phyloP scores from a whole-genome alignment of 176 grass and related monocot species.

The Avena sativa region DNA sequence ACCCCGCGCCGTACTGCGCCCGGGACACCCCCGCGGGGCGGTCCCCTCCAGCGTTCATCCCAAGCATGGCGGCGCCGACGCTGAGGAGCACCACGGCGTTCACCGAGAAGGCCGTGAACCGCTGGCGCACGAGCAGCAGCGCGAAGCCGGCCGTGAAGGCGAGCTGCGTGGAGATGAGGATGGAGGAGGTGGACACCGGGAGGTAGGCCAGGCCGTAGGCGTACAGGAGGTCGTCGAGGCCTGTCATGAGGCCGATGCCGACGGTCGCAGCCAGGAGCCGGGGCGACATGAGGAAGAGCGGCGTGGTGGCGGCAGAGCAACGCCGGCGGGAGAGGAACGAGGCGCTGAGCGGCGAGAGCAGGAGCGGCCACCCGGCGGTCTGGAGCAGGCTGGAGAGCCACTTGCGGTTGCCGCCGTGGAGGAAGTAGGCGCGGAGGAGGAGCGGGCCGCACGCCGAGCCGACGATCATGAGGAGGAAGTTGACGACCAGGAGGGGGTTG shows the following conservation, averaged over 20 bases:
- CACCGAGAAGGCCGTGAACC: slow-evolving; percentile 69
- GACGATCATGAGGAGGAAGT: slow-evolving; percentile 66
- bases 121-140: slow-evolving; percentile 71
- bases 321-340: slow-evolving; percentile 57
- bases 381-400: slow-evolving; percentile 76
- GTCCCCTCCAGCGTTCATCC: slow-evolving; percentile 61
- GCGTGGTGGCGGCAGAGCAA: not conserved
- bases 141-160: slow-evolving; percentile 82
- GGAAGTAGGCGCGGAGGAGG: slow-evolving; percentile 78
- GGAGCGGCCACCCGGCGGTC: slow-evolving; percentile 69
- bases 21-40: slow-evolving; percentile 55
- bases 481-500: slow-evolving; percentile 50
- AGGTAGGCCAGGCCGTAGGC: slow-evolving; percentile 69
- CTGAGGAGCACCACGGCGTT: slow-evolving; percentile 82
- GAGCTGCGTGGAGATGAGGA: slow-evolving; percentile 83
- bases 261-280: slow-evolving; percentile 51
- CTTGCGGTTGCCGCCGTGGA: slow-evolving; percentile 62
- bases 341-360: slow-evolving; percentile 57
- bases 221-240: slow-evolving; percentile 74
- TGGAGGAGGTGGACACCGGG: slow-evolving; percentile 80
- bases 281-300: slow-evolving; percentile 56
- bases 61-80: slow-evolving; percentile 66
- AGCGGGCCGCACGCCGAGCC: slow-evolving; percentile 61
- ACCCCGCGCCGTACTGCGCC: slow-evolving; percentile 65
- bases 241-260: slow-evolving; percentile 62